Evolutionary conservation across 2,329 filamentous ascomycete genomes (phyloP).

Genomic region (Monosporascus sp.): DNA sequence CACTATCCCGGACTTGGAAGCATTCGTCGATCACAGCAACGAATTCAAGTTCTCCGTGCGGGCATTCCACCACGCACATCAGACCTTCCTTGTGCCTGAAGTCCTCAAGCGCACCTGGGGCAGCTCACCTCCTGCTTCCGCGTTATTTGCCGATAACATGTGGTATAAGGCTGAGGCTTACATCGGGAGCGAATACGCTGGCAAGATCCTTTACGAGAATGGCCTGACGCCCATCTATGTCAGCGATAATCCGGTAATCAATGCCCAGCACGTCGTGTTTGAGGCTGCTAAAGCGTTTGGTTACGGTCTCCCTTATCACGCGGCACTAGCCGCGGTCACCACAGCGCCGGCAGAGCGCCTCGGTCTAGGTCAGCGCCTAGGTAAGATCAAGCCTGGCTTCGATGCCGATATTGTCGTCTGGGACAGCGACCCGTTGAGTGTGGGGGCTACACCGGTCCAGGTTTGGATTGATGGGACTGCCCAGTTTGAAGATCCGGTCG

Average conservation of each 20-base stretch:
- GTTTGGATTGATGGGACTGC: slow-evolving; percentile 59
- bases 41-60: slow-evolving; percentile 64
- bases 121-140: slow-evolving; percentile 47
- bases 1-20: slow-evolving; percentile 62
- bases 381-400: slow-evolving; percentile 56
- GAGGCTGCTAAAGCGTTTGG: slow-evolving; percentile 56
- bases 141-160: slow-evolving; percentile 68
- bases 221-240: slow-evolving; percentile 63
- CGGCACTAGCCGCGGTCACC: slow-evolving; percentile 52
- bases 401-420: slow-evolving; percentile 58
- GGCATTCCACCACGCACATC: slow-evolving; percentile 66
- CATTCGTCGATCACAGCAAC: slow-evolving; percentile 64
- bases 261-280: slow-evolving; percentile 64
- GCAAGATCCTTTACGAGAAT: slow-evolving; percentile 59
- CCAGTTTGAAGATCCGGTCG: slow-evolving; percentile 50
- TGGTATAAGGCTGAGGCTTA: slow-evolving; percentile 67
- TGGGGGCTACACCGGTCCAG: slow-evolving; percentile 54
- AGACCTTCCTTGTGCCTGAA: slow-evolving; percentile 62
- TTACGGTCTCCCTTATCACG: slow-evolving; percentile 57
- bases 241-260: slow-evolving; percentile 65
- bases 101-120: slow-evolving; percentile 54
- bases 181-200: slow-evolving; percentile 58
- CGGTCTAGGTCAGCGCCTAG: slow-evolving; percentile 51
- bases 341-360: slow-evolving; percentile 53
- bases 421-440: slow-evolving; percentile 57